phyloP scores from a whole-genome alignment of 2,329 filamentous ascomycete species.

The Botrytis elliptica region DNA sequence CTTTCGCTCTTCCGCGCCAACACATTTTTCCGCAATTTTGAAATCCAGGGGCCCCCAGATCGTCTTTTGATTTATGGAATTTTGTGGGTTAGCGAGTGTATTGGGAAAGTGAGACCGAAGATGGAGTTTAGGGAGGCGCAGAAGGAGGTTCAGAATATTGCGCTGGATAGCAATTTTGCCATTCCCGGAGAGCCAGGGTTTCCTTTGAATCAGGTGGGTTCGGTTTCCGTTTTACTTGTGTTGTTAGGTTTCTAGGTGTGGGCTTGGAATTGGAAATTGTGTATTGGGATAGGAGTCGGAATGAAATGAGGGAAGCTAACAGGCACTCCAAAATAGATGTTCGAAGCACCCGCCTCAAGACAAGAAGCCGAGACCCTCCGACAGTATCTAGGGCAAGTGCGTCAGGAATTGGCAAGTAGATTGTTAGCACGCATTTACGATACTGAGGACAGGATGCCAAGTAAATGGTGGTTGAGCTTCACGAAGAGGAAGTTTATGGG shows the following conservation, averaged over 20 bases:
- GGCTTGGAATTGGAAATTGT: neutral
- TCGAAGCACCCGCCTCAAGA: constrained; percentile 81
- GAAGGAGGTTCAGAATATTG: constrained; percentile 82
- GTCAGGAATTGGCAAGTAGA: constrained; percentile 83
- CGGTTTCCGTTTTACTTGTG: neutral
- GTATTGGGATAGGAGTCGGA: neutral
- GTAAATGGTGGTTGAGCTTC: constrained; percentile 98
- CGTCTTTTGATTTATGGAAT: constrained; percentile 95
- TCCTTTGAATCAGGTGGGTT: constrained; percentile 78
- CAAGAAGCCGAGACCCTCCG: constrained; percentile 86
- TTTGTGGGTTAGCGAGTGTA: constrained; percentile 86
- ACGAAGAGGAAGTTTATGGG: constrained; percentile 99
- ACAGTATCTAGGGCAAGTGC: constrained; percentile 87
- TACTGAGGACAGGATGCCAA: constrained; percentile 61
- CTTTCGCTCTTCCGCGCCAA: constrained; percentile 93
- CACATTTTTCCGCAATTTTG: constrained; percentile 99
- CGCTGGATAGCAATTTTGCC: constrained; percentile 90
- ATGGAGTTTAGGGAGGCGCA: constrained; percentile 60
- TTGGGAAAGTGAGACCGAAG: constrained; percentile 79
- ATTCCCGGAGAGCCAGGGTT: constrained; percentile 92
- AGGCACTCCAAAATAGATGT: constrained; percentile 57
- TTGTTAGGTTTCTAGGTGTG: neutral
- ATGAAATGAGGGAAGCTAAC: neutral
- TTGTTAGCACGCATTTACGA: constrained; percentile 85
- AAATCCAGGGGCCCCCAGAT: constrained; percentile 95